Evolutionary conservation across 768 basidiomycete genomes (phyloP), one percentile per base, ranked within the genome.

Genomic region (Amanita inopinata): DNA sequence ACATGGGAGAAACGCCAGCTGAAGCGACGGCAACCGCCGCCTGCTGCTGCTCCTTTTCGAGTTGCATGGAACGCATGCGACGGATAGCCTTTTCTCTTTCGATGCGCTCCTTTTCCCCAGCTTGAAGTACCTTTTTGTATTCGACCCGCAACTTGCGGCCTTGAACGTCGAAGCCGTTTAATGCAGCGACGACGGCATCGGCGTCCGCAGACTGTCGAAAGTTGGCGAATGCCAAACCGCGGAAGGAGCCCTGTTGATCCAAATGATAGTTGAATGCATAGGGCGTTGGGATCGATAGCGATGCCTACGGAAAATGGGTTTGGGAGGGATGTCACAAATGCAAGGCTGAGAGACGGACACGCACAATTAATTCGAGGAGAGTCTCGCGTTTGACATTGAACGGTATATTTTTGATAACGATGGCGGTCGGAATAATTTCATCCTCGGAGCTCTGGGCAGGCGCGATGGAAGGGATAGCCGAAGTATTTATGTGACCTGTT

Each of bases 231-330:
- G 96, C 96, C 40, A 99, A 65, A 14, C 96, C 96, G 47, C 96
- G 83, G 75, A 99, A 99, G 32, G 89, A 83, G 52, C 93, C 93
- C 56, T 87, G 83, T 53, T 90, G 88, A 64, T 97, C 93, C 56
- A 94, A 78, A 61, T 99, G 96, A 60, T 98, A 99, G 65, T 99
- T 99, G 76, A 99, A 99, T 20, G 96, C 96, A 63, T 97, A 98
- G 28, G 96, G 96, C 10, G 92, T 86, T 46, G 93, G 93, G 57
- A 98, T 94, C 32, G 83, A 74, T 51, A 99, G 67, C 41, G 92
- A 93, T 56, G 83, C 80, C 89, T 93, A 51, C n/a, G 38, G 45
- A 46, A 45, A 45, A 46, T 22, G 37, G 45, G 38, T 37, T 18
- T 33, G 43, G 53, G 51, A 33, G 54, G 51, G 45, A 39, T 25